Base-by-base conservation (phyloP, 495 filamentous ascomycete genomes). In the Penicillium malachiteum region DNA sequence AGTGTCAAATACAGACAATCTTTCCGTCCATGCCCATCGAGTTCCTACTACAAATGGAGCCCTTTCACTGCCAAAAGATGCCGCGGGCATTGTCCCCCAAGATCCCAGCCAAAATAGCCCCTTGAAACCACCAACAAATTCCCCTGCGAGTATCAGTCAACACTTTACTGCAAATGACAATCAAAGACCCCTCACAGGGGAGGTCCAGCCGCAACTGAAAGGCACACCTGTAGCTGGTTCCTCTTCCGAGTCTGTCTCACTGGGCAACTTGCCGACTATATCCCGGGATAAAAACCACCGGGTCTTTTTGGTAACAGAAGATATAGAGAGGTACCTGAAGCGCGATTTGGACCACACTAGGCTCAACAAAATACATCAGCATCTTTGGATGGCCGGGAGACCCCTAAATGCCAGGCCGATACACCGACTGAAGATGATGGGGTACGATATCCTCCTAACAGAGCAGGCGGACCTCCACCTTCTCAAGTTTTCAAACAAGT, bases 401-500 rank as follows among this genome's bases (percentile, higher is more conserved):
- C 50, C 50, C 9, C 41, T 53, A 37, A 53, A 53, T 53, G 50
- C 50, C 32, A 53, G 50, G 40, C 50, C 50, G 12, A 45, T 53
- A 53, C 50, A 53, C 31, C 50, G 50, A 53, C 40, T 35, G 41
- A 53, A 53, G 50, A 53, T 53, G 50, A 53, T 53, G 50, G 50
- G 50, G 16, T 53, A 37, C 18, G 43, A 54, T 48, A 40, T 54
- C 17, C 17, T 54, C 52, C 42, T 54, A 21, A 54, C 52, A 48
- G 52, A 54, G 52, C 42, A 54, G 48, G 44, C 44, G 52, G 52
- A 54, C 52, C 42, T 54, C 18, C 52, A 54, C 26, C 52, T 54
- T 35, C 43, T 54, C 52, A 39, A 48, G 43, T 48, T 48, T 43
- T 48, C 43, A 31, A 48, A 48, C 30, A 47, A 41, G 52, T 32